Conservation (phyloP, 2,329 filamentous ascomycete species). For the Talaromyces amestolkiae region DNA sequence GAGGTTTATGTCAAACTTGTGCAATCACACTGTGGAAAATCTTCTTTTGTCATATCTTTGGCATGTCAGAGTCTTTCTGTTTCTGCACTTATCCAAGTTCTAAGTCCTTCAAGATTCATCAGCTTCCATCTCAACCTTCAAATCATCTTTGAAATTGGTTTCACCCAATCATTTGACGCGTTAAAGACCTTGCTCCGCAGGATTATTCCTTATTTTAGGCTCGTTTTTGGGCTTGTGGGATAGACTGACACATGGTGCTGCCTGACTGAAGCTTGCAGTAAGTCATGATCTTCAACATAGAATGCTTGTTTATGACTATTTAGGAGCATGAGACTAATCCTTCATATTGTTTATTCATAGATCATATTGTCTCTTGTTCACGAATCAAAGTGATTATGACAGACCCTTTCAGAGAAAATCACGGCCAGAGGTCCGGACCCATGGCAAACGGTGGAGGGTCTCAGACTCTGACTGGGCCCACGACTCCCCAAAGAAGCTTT, state of each 20-base stretch:
- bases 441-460: background rate
- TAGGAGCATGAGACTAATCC: background rate
- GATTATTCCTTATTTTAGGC: background rate
- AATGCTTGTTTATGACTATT: background rate
- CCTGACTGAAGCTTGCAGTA: background rate
- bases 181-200: background rate
- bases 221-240: background rate
- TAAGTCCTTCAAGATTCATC: background rate
- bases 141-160: background rate
- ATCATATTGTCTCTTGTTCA: background rate
- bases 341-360: background rate
- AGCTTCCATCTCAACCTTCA: background rate
- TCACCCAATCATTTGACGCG: background rate
- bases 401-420: background rate
- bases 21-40: background rate
- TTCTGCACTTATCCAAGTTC: background rate
- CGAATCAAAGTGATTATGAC: background rate
- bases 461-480: background rate
- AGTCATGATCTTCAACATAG: background rate
- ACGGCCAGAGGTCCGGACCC: background rate
- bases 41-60: background rate
- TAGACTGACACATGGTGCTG: background rate
- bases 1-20: background rate
- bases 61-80: background rate
- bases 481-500: background rate